phyloP scores from a whole-genome alignment of 768 basidiomycete genomes.

The Suillus paluster region DNA sequence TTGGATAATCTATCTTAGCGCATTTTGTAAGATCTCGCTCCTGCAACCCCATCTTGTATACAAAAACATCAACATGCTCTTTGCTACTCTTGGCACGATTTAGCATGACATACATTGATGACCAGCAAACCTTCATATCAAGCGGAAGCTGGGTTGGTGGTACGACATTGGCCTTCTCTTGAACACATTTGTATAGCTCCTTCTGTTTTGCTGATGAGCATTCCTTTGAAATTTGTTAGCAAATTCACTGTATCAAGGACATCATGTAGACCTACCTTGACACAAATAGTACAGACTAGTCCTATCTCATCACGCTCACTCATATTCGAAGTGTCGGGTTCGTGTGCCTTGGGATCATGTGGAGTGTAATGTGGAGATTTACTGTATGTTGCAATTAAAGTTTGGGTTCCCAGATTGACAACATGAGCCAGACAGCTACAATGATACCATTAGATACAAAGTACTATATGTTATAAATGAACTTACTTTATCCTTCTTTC shows the following conservation, averaged over 20 bases:
- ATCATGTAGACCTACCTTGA: constrained; percentile 23
- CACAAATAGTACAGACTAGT: constrained; percentile 20
- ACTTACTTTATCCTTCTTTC: no score
- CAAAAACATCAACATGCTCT: constrained; percentile 25
- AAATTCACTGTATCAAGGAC: neutral
- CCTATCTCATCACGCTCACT: constrained; percentile 19
- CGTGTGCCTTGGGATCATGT: constrained; percentile 10
- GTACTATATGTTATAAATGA: no score
- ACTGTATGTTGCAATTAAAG: constrained; percentile 31
- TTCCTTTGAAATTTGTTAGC: constrained; percentile 15
- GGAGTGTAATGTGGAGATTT: constrained; percentile 31
- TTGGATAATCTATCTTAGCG: constrained; percentile 17
- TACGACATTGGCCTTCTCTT: constrained; percentile 6
- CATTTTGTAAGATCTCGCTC: constrained; percentile 23
- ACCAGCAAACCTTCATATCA: constrained; percentile 39
- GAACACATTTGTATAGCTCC: constrained; percentile 24
- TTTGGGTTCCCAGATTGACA: constrained; percentile 42
- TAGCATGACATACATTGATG: constrained; percentile 28
- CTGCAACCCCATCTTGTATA: constrained; percentile 23
- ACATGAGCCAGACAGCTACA: constrained; percentile 31
- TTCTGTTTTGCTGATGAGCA: constrained; percentile 26
- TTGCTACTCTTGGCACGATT: constrained; percentile 22
- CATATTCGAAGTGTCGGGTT: no score
- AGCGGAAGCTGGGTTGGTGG: constrained; percentile 21
- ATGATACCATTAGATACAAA: no score